Conservation (phyloP, 2,329 filamentous ascomycete species). For the Salinomyces thailandicus region DNA sequence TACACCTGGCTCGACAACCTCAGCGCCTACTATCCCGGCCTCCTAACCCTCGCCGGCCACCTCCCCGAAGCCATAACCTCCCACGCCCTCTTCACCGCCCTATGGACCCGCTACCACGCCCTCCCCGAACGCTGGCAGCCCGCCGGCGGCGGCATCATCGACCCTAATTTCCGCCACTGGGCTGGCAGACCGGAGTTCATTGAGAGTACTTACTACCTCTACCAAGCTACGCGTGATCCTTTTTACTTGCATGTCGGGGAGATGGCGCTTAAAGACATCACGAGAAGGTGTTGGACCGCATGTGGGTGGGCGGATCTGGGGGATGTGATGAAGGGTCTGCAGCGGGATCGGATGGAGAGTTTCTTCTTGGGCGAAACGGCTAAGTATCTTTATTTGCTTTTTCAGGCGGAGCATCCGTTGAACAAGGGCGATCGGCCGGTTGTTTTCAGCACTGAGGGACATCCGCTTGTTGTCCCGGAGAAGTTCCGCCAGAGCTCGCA, state of each 20-base stretch:
- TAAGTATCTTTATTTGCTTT: conserved; percentile 90
- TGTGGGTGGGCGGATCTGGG: conserved; percentile 86
- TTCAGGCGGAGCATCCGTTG: conserved; percentile 73
- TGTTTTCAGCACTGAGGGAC: conserved; percentile 93
- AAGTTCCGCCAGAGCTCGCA: not conserved
- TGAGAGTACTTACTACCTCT: conserved; percentile 94
- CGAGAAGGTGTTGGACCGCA: conserved; percentile 73
- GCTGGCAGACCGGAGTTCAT: conserved; percentile 92
- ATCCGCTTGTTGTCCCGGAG: conserved; percentile 71
- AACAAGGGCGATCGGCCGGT: conserved; percentile 78
- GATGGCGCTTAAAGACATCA: conserved; percentile 85
- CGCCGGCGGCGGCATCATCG: conserved; percentile 1
- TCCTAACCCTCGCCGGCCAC: conserved; percentile 77
- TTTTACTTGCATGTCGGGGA: conserved; percentile 96
- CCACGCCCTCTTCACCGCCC: conserved; percentile 78
- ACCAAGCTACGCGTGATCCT: conserved; percentile 81
- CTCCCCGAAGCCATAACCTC: conserved; percentile 83
- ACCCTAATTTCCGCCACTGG: conserved; percentile 80
- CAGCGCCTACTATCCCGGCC: conserved; percentile 86
- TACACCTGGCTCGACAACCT: conserved; percentile 95
- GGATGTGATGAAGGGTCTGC: conserved; percentile 56
- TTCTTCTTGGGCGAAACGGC: conserved; percentile 96
- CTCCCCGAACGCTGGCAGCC: conserved; percentile 74
- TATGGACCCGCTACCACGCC: conserved; percentile 92
- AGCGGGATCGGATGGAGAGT: conserved; percentile 93